phyloP scores from a whole-genome alignment of 2,329 filamentous ascomycete genomes.

The Monosporascus sp. region DNA sequence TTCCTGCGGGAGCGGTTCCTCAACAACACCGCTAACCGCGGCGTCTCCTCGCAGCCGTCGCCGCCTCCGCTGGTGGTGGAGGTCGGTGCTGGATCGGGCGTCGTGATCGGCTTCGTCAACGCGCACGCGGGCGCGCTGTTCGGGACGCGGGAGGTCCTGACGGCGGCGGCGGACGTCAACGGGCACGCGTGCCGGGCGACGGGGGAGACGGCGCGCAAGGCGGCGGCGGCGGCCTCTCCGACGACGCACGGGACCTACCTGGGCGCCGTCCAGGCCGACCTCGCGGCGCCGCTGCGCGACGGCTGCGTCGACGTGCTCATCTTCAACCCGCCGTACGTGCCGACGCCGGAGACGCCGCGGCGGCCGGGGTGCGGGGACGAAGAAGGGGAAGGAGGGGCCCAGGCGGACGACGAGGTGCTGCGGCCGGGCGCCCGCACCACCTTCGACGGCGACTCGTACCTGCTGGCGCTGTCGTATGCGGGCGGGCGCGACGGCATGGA shows the following conservation, averaged over 20 bases:
- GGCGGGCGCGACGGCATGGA: constrained; percentile 92
- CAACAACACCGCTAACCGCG: constrained; percentile 4
- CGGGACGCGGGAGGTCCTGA: constrained; percentile 62
- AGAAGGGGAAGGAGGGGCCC: constrained; percentile 17
- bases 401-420: constrained; percentile 18
- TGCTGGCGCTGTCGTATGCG: constrained; percentile 82
- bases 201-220: constrained; percentile 56
- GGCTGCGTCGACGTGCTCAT: constrained; percentile 73
- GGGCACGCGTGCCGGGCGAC: constrained; percentile 76
- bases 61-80: constrained; percentile 67
- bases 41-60: constrained; percentile 15
- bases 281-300: constrained; percentile 55
- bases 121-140: constrained; percentile 71
- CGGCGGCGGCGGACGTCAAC: constrained; percentile 80
- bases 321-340: constrained; percentile 97
- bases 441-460: constrained; percentile 77
- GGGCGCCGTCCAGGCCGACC: constrained; percentile 64
- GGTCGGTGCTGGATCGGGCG: constrained; percentile 84
- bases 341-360: constrained; percentile 67
- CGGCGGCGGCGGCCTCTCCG: constrained; percentile 29
- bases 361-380: constrained; percentile 33
- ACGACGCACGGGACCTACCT: constrained; percentile 48
- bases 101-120: constrained; percentile 83
- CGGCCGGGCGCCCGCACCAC: constrained; percentile 8
- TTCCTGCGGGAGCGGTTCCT: constrained; percentile 64